Conservation (phyloP, 1,139 yeast genomes). For the Geotrichum histeridarum region DNA sequence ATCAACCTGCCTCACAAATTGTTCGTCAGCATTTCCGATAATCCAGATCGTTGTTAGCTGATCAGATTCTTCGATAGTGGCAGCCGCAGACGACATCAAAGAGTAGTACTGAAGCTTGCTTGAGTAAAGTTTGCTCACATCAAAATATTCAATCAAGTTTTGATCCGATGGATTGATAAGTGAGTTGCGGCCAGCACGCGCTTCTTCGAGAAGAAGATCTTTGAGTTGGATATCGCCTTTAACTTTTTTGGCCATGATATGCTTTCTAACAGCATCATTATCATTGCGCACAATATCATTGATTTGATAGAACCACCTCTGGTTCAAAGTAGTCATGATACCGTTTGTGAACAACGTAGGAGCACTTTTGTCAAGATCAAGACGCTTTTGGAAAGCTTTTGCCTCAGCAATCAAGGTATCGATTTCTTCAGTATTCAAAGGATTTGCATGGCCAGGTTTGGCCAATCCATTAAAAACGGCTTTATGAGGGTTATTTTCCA, state of each 20-base stretch:
- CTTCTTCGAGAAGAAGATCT: conserved; percentile 20
- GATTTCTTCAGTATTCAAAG: conserved; percentile 18
- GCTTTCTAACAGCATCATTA: conserved; percentile 27
- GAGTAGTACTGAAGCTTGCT: background rate
- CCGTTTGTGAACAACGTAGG: conserved; percentile 73
- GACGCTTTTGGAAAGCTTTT: conserved; percentile 35
- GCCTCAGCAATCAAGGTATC: conserved; percentile 27
- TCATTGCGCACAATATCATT: conserved; percentile 35
- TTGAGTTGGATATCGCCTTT: conserved; percentile 8
- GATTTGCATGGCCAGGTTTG: conserved; percentile 17
- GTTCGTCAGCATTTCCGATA: conserved; percentile 49
- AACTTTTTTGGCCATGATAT: conserved; percentile 25
- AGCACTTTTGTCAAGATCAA: conserved; percentile 37
- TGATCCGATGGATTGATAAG: conserved; percentile 37
- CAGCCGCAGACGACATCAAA: conserved; percentile 5
- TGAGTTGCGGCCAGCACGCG: conserved; percentile 32
- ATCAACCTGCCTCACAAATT: conserved; percentile 43
- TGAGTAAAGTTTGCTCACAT: conserved; percentile 22
- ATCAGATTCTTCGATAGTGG: conserved; percentile 15
- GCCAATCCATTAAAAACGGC: conserved; percentile 23
- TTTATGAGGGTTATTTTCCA: conserved; percentile 24
- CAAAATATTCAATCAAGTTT: conserved; percentile 21
- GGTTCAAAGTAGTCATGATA: conserved; percentile 44
- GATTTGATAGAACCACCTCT: conserved; percentile 42
- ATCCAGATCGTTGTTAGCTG: conserved; percentile 45